phyloP scores from a whole-genome alignment of 352 stramenopile genomes.

The Aphanomyces euteiches region DNA sequence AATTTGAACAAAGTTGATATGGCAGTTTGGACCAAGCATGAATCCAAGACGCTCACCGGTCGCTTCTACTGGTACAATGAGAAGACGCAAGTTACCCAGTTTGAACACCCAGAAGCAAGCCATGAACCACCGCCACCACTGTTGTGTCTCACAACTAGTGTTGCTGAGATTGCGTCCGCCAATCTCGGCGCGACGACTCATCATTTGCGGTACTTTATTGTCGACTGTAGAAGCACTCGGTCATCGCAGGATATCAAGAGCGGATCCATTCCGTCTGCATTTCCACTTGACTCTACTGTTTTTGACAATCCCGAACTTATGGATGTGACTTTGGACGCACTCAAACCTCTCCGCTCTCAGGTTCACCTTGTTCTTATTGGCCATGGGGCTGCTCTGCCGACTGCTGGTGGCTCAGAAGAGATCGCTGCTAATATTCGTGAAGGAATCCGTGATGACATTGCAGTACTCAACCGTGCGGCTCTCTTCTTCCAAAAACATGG shows the following conservation, averaged over 20 bases:
- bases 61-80: constrained; percentile 26
- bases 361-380: constrained; percentile 75
- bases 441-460: constrained; percentile 59
- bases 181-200: neutral
- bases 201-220: constrained; percentile 63
- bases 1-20: constrained; percentile 4
- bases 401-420: constrained; percentile 59
- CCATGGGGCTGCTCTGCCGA: constrained; percentile 55
- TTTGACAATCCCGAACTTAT: constrained; percentile 82
- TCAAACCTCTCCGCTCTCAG: constrained; percentile 66
- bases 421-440: constrained; percentile 71
- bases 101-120: constrained; percentile 67
- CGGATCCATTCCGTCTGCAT: constrained; percentile 67
- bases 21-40: constrained; percentile 17
- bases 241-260: constrained; percentile 78
- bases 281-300: constrained; percentile 68
- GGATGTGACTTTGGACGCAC: constrained; percentile 57
- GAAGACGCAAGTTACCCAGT: constrained; percentile 39
- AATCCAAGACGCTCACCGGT: constrained; percentile 23
- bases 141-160: constrained; percentile 63
- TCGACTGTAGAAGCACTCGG: constrained; percentile 66
- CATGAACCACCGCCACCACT: constrained; percentile 52
- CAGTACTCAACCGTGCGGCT: constrained; percentile 67
- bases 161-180: constrained; percentile 53
- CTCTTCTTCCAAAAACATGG: constrained; percentile 80